Evolutionary conservation across 2,329 filamentous ascomycete species (phyloP).

Genomic region (Shiraia bambusicola): DNA sequence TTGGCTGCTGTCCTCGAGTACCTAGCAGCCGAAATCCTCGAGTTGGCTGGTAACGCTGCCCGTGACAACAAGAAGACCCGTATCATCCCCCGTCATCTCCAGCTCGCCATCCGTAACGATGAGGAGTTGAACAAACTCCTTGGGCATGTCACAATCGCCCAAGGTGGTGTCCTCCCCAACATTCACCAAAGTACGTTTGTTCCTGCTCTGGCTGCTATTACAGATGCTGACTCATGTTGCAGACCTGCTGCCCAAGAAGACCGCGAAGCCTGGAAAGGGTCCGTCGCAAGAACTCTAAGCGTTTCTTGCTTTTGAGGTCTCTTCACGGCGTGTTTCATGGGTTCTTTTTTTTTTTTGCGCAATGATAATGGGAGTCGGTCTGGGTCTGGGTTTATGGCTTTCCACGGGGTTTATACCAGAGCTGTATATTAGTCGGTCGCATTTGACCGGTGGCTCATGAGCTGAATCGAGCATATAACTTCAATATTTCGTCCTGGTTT

Average conservation of each 20-base stretch:
- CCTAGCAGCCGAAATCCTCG: constrained; percentile 96
- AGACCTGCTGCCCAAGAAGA: constrained; percentile 99
- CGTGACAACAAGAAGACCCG: constrained; percentile 99
- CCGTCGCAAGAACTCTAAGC: constrained; percentile 91
- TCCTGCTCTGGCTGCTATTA: constrained; percentile 1
- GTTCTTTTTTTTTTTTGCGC: constrained; percentile 62
- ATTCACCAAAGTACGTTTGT: constrained; percentile 85
- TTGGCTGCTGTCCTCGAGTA: constrained; percentile 98
- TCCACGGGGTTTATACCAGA: constrained; percentile 53
- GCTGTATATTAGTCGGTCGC: constrained; percentile 63
- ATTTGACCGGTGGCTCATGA: constrained; percentile 52
- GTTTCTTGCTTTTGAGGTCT: constrained; percentile 37
- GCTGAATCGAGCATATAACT: constrained; percentile 44
- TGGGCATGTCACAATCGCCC: constrained; percentile 93
- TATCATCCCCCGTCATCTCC: constrained; percentile 98
- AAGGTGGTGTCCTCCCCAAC: constrained; percentile 95
- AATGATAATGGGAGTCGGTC: constrained; percentile 77
- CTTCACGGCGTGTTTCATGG: constrained; percentile 48
- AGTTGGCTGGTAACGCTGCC: constrained; percentile 96
- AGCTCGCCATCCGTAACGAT: constrained; percentile 98
- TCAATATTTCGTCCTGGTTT: constrained; percentile 7
- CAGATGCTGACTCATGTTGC: constrained; percentile 46
- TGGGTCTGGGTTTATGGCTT: constrained; percentile 59
- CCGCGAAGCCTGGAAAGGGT: constrained; percentile 88
- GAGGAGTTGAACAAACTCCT: constrained; percentile 99